Evolutionary conservation across 768 basidiomycete genomes (phyloP), one percentile per base, ranked within the genome.

Genomic region (Naganishia onofrii): DNA sequence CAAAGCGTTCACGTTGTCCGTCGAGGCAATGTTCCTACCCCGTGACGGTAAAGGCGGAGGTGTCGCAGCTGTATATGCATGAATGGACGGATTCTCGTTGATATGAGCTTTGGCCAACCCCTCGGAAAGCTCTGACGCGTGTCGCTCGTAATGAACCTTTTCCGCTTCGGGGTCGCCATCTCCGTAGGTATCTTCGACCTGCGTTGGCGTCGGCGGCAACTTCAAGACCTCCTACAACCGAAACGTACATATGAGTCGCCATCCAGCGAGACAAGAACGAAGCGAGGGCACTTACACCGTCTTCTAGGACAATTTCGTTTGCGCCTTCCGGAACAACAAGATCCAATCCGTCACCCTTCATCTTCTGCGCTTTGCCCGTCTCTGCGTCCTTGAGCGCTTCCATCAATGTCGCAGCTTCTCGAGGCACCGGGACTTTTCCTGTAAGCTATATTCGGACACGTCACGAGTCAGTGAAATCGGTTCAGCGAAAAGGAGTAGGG

Each of bases 331-430:
- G 70, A 0, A 76, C 60, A 38, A 75, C 36, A 3, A 75, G 67
- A 53, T 78, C 76, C 57, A 77, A 70, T 1, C 70, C 70, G 23
- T 74, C 73, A 31, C 78, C 78, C 28, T 76, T 74, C 60, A 71
- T 38, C 9, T 42, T 21, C 64, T 80, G 79, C 2, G 79, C 79
- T 44, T 64, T 67, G 21, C 79, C 79, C 0, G 73, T 69, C 56
- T 78, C 79, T 58, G 79, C 78, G 32, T 80, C 79, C 44, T 71
- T 56, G 2, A 80, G 72, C 0, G 76, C 78, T 66, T 73, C 34
- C 31, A 71, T 66, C 10, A 80, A 71, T 3, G 64, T 36, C 7
- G 69, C 77, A 12, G 78, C 76, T 71, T 78, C 79, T 0, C 60
- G 48, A 1, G 79, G 79, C 15, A 79, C 73, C 42, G 70, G 69